These are phyloP conservation scores for Ophiostoma populinum DNA, from an alignment of 2,329 filamentous ascomycete species.

Conservation along the genomic window DNA sequence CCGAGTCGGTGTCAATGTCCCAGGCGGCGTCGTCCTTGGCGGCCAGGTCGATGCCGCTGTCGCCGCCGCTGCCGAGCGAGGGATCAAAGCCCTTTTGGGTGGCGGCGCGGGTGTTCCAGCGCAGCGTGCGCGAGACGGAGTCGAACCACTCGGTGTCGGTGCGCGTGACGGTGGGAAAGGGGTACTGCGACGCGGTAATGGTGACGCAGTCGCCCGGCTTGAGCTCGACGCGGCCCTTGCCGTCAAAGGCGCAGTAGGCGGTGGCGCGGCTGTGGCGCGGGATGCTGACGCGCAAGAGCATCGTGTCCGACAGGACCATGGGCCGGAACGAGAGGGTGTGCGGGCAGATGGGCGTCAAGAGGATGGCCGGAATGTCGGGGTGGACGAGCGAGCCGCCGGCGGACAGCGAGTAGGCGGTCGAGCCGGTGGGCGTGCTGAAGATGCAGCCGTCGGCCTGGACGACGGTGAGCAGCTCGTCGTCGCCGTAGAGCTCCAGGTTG, in stretches of 20 bases:
- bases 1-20: constrained; percentile 87
- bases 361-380: constrained; percentile 89
- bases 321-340: constrained; percentile 94
- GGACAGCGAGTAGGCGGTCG: constrained; percentile 89
- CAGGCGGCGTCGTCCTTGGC: constrained; percentile 48
- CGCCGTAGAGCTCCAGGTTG: constrained; percentile 88
- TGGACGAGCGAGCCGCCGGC: constrained; percentile 91
- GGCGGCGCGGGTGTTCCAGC: constrained; percentile 89
- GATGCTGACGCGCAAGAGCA: constrained; percentile 77
- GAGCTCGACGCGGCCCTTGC: constrained; percentile 87
- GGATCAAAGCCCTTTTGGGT: constrained; percentile 77
- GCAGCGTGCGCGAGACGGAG: constrained; percentile 74
- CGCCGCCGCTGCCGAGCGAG: constrained; percentile 12
- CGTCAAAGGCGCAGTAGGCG: constrained; percentile 93
- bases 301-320: constrained; percentile 92
- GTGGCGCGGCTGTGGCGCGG: constrained; percentile 75
- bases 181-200: constrained; percentile 88
- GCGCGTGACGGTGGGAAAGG: constrained; percentile 88
- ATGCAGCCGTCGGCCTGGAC: constrained; percentile 96
- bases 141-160: constrained; percentile 92
- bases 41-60: constrained; percentile 25
- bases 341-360: constrained; percentile 92
- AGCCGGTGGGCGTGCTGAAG: constrained; percentile 82
- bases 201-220: constrained; percentile 90
- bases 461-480: constrained; percentile 85